These are phyloP conservation scores for Podospora tetraspora DNA, from an alignment of 495 filamentous ascomycete species.

Conservation along the genomic window DNA sequence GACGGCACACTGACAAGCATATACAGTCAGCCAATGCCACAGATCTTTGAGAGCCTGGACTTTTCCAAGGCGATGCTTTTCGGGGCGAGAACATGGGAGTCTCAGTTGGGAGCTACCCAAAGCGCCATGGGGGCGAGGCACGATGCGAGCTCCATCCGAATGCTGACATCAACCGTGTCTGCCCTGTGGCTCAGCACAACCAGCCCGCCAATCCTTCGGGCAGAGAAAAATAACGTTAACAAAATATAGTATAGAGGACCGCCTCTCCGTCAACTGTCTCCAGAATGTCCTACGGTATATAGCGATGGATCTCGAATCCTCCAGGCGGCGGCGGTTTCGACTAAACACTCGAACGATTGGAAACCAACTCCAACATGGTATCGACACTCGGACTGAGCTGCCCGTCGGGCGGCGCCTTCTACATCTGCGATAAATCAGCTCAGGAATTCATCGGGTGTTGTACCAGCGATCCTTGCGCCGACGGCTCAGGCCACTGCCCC, in stretches of 20 bases:
- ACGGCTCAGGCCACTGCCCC: conserved; percentile 24
- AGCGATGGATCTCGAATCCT: neutral
- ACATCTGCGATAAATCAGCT: conserved; percentile 18
- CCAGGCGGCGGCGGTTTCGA: neutral
- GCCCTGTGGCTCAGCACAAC: neutral
- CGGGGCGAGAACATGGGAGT: neutral
- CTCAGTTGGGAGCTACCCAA: neutral
- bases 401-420: conserved; percentile 25
- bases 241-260: neutral
- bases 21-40: neutral
- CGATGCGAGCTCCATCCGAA: neutral
- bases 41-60: neutral
- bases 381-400: conserved; percentile 26
- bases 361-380: neutral
- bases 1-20: neutral
- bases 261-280: neutral
- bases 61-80: too few relatives aligned
- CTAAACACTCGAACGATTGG: neutral
- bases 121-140: neutral
- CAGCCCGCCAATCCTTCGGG: neutral
- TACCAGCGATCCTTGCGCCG: conserved; percentile 27
- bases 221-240: neutral
- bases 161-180: neutral
- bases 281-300: neutral
- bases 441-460: conserved; percentile 29